Percentiles rank a stretch among this genome's conserved stretches.
Conservation (phyloP, 352 stramenopile genomes). For the Phytophthora kernoviae region DNA sequence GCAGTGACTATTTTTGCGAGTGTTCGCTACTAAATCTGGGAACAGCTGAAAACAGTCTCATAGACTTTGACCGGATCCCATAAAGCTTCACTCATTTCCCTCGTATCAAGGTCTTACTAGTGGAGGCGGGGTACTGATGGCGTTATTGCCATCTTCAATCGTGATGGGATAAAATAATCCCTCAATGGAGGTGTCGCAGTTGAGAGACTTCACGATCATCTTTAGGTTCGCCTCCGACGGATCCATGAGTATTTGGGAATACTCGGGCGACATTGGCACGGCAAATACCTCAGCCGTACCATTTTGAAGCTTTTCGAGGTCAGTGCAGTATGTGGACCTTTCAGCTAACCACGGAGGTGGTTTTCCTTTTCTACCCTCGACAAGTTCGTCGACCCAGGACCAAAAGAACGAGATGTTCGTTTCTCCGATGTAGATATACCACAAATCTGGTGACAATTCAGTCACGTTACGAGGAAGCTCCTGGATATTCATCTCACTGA, state of each 20-base stretch:
- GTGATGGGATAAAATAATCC: conserved; percentile 2
- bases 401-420: conserved; percentile 5
- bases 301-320: conserved; percentile 3
- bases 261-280: conserved; percentile 2
- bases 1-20: conserved; percentile 9
- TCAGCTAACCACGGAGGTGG: not conserved
- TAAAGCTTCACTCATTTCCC: too few species aligned
- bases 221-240: not conserved
- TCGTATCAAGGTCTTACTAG: not conserved
- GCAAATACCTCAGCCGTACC: not conserved
- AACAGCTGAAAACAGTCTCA: too few species aligned
- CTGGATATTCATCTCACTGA: conserved; percentile 5
- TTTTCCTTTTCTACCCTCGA: not conserved
- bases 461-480: conserved; percentile 14
- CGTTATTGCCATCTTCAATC: conserved; percentile 3
- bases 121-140: conserved; percentile 1
- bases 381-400: conserved; percentile 6
- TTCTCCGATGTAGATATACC: not conserved
- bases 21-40: too few species aligned
- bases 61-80: too few species aligned
- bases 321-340: not conserved
- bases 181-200: not conserved
- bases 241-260: not conserved
- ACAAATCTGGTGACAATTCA: not conserved
- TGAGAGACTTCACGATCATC: not conserved